Conservation (phyloP, 768 basidiomycete genomes). For the Boletus huronensis region DNA sequence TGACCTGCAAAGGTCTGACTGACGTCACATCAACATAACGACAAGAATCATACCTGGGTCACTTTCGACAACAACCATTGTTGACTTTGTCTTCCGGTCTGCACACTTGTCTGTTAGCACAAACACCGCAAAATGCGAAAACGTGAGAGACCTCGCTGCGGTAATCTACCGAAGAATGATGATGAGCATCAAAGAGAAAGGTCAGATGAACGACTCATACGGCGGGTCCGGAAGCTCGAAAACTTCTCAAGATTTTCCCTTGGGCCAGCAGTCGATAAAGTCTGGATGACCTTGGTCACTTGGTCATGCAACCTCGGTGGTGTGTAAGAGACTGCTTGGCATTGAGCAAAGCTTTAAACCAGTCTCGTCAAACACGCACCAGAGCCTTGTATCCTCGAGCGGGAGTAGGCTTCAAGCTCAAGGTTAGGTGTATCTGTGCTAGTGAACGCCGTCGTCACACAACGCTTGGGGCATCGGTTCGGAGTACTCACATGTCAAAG, state of each 20-base stretch:
- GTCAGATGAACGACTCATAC: conserved; percentile 40
- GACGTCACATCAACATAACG: conserved; percentile 1
- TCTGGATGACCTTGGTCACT: conserved; percentile 59
- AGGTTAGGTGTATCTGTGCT: conserved; percentile 77
- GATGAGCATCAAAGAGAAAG: conserved; percentile 1
- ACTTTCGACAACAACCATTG: conserved; percentile 72
- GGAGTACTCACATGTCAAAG: conserved; percentile 71
- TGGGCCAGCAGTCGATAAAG: conserved; percentile 63
- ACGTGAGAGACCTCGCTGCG: conserved; percentile 60
- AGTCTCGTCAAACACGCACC: conserved; percentile 30
- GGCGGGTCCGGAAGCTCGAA: conserved; percentile 68
- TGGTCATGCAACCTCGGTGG: conserved; percentile 58
- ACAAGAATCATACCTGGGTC: conserved; percentile 43
- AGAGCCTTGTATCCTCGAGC: conserved; percentile 34
- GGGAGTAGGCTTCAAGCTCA: conserved; percentile 47
- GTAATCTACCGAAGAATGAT: conserved; percentile 48
- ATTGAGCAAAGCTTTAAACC: neutral
- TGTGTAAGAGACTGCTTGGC: conserved; percentile 48
- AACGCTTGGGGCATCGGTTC: neutral
- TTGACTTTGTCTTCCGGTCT: conserved; percentile 78
- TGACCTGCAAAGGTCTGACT: conserved; percentile 46
- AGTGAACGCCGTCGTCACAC: conserved; percentile 7
- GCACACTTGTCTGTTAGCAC: conserved; percentile 13
- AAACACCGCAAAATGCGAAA: neutral
- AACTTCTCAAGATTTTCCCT: conserved; percentile 62